Base-by-base conservation (phyloP, 2,329 filamentous ascomycete genomes). In the Penicillium crustosum region DNA sequence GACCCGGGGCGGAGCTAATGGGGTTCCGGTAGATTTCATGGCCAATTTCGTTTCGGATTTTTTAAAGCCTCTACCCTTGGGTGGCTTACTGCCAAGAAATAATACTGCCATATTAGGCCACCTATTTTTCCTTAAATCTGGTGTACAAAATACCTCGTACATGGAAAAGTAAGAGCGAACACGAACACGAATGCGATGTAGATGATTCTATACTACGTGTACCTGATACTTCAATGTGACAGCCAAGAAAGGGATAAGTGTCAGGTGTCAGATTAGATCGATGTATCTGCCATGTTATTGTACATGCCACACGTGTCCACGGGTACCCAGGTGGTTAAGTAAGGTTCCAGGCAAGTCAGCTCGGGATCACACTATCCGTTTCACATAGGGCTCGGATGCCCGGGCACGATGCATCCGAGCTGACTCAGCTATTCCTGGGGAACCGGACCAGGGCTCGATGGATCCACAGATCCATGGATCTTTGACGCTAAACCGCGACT, bases 1-100 rank as follows among this genome's bases (percentile, higher is more conserved):
- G n/a, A 29, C n/a, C 29, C 44, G 52, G 52, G 44, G 52, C 52
- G 52, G 52, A 55, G 44, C 35, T 31, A 41, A 1, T 45, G 5
- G 19, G 17, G 21, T 35, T 15, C 50, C 29, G 50, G 50, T 9
- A 8, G 48, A 36, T 25, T 47, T 19, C 44, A 5, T 39, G 4
- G 39, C 2, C 12, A 23, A 48, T 23, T 48, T 7, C 4, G 44
- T 48, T 35, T 35, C 21, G 15, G 19, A 17, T 6, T 29, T 44
- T 25, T 17, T 0, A 4, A 8, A 8, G 2, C 2, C 2, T 12
- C 29, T n/a, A 23, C 8, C 19, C 15, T 21, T 17, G 21, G 8
- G 45, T 15, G 19, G 45, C 45, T 48, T n/a, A 19, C 4, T 36
- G 45, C 45, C 45, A 48, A 48, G 45, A 35, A 36, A 17, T 7